Percentiles rank a stretch among this genome's conserved stretches.
phyloP scores from a whole-genome alignment of 306 rosid genomes.

The Lupinus albus region DNA sequence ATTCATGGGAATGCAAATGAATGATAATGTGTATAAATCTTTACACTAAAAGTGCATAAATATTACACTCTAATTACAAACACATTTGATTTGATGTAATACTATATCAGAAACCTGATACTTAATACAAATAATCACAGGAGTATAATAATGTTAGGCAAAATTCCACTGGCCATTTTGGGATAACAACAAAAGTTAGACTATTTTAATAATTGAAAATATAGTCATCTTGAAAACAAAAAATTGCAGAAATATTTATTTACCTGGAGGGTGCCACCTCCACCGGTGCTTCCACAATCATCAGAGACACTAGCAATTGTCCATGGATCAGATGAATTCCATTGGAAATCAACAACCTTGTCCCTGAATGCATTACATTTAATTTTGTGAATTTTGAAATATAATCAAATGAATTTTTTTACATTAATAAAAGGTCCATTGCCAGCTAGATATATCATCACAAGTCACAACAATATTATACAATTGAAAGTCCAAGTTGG shows the following conservation, averaged over 20 bases:
- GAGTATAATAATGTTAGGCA: neutral
- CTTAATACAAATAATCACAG: slow-evolving; percentile 12
- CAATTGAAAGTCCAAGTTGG: slow-evolving; percentile 2
- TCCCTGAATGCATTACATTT: slow-evolving; percentile 60
- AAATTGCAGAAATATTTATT: slow-evolving; percentile 8
- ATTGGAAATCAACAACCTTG: slow-evolving; percentile 89
- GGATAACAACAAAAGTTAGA: too few species aligned
- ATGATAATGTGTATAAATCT: too few species aligned
- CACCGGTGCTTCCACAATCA: slow-evolving; percentile 85
- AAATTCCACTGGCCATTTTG: slow-evolving; percentile 1
- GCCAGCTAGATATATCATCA: neutral
- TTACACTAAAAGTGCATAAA: too few species aligned
- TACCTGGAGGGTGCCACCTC: slow-evolving; percentile 95
- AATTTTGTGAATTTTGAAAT: neutral
- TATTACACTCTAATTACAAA: too few species aligned
- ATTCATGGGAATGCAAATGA: too few species aligned
- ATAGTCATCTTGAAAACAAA: slow-evolving; percentile 15
- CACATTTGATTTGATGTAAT: too few species aligned
- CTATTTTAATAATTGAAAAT: too few species aligned
- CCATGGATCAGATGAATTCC: slow-evolving; percentile 97
- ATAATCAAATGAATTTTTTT: neutral
- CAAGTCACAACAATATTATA: neutral
- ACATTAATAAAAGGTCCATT: neutral
- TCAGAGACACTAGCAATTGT: slow-evolving; percentile 94
- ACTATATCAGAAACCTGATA: neutral